Conservation (phyloP, 1,139 yeast species). For the Taphrina communis region DNA sequence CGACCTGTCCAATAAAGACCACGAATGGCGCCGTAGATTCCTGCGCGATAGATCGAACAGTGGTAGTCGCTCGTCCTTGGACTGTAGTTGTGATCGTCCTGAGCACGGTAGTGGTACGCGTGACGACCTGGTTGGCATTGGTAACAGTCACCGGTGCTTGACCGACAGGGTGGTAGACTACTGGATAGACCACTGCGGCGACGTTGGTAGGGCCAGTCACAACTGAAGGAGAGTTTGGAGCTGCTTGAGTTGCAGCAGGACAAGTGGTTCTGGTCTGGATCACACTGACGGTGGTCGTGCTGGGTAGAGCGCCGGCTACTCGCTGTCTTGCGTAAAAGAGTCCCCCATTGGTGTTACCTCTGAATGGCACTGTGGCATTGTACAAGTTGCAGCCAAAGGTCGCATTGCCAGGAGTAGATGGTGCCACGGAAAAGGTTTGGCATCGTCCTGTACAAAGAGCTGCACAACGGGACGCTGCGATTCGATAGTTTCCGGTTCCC, state of each 20-base stretch:
- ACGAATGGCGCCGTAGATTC: slow-evolving; percentile 30
- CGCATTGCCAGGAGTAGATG: slow-evolving; percentile 36
- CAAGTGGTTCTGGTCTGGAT: slow-evolving; percentile 11
- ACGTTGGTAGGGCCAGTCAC: slow-evolving; percentile 32
- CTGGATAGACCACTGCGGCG: slow-evolving; percentile 15
- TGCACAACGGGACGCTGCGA: slow-evolving; percentile 35
- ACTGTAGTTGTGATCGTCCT: slow-evolving; percentile 20
- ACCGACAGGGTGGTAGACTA: slow-evolving; percentile 23
- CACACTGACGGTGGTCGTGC: slow-evolving; percentile 4
- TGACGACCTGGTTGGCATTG: slow-evolving; percentile 23
- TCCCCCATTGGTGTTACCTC: slow-evolving; percentile 41
- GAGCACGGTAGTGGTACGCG: slow-evolving; percentile 6
- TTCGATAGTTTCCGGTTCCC: slow-evolving; percentile 35
- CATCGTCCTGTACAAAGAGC: slow-evolving; percentile 32
- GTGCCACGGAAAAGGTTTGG: slow-evolving; percentile 38
- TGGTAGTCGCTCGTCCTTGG: slow-evolving; percentile 18
- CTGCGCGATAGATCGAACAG: slow-evolving; percentile 17
- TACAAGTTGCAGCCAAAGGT: slow-evolving; percentile 40
- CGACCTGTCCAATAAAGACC: slow-evolving; percentile 31
- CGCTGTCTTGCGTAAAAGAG: slow-evolving; percentile 35
- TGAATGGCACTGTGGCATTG: slow-evolving; percentile 38
- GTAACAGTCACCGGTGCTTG: slow-evolving; percentile 25
- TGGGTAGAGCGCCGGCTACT: slow-evolving; percentile 29
- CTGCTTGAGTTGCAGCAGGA: slow-evolving; percentile 15
- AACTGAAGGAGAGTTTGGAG: not conserved